Base-by-base conservation (phyloP, 345 rosid genomes). In the Bretschneidera sinensis region DNA sequence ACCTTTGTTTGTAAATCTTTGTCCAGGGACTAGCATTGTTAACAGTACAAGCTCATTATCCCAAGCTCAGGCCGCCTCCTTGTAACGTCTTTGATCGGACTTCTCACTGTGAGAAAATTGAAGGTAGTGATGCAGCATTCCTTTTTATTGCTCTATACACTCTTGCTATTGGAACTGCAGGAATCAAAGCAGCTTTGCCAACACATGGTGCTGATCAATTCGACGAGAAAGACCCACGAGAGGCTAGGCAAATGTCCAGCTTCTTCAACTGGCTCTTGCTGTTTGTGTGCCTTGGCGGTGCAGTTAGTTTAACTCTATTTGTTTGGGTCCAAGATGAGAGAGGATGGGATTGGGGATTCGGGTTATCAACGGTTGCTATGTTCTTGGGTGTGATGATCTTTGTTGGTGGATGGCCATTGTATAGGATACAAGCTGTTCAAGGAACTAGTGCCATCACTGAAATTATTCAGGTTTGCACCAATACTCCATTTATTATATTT, bases 131-230 rank as follows among this genome's bases (percentile, higher is more conserved):
- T 18, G 76, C 78, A 17, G 73, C 74, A 8, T 17, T 83, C 47
- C 80, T 85, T 56, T 83, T 75, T 43, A 7, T 59, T 0, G 72
- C 71, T 4, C 67, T 85, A 4, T 85, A 79, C 83, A 45, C 81
- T 70, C 61, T 79, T 17, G 84, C 85, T 1, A n/a, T 57, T 5
- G 88, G 92, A 18, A 33, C 57, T 9, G 81, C 65, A 0, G 92
- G 92, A 21, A 57, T 75, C 63, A 85, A 77, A 70, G 88, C 92
- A 5, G 54, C 74, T 2, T 34, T 83, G 18, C 85, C 85, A 1
- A 11, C 86, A 5, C 80, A 79, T 35, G 88, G 92, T 13, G 86
- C 92, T 2, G 88, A 83, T 70, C 86, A 85, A 54, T 81, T 81
- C 49, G 78, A 83, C 6, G 80, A 74, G 50, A 72, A 77, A 68